Evolutionary conservation across 2,329 filamentous ascomycete species (phyloP), one percentile per base, ranked within the genome.

Genomic region (Ophiosphaerella korrae): DNA sequence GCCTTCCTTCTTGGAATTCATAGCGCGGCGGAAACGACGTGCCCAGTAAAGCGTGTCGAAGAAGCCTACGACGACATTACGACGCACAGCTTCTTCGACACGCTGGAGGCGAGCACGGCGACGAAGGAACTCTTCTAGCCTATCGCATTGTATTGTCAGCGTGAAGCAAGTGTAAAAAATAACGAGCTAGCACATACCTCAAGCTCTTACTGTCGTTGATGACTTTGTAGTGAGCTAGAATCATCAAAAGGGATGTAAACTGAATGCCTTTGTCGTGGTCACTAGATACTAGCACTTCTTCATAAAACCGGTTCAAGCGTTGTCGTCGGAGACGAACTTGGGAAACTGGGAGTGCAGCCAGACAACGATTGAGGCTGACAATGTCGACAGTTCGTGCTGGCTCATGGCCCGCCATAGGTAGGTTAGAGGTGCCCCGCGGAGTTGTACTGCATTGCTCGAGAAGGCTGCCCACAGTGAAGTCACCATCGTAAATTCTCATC

Each of bases 191-290:
- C 18, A 52, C 61, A 70, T 77, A 89, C 87, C 84, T 88, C 68
- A 99, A 78, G 74, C 92, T 96, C 80, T 97, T 97, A 78, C 88
- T 97, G 74, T 99, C 94, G 62, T 88, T 96, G 72, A 99, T 99
- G 67, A 99, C 92, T 67, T 97, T 99, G 81, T 99, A 96, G 74
- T 99, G 94, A 31, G 95, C 93, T 50, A 99, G 80, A 53, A 96
- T 95, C 88, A 99, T 94, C 44, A 99, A 81, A 18, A 97, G 88
- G 6, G 88, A 88, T 3, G 91, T 94, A 73, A 99, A 99, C 0
- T 90, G 88, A 52, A 99, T 95, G 41, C 94, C 94, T 55, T 85
- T 84, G 66, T 95, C 90, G 1, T 88, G 89, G 72, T 99, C 92
- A 4, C 92, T 91, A 4, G 92, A 93, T 5, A 97, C 91, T 73